These are phyloP conservation scores for Rubroboletus satanas DNA, from an alignment of 768 basidiomycete genomes.

Conservation along the genomic window DNA sequence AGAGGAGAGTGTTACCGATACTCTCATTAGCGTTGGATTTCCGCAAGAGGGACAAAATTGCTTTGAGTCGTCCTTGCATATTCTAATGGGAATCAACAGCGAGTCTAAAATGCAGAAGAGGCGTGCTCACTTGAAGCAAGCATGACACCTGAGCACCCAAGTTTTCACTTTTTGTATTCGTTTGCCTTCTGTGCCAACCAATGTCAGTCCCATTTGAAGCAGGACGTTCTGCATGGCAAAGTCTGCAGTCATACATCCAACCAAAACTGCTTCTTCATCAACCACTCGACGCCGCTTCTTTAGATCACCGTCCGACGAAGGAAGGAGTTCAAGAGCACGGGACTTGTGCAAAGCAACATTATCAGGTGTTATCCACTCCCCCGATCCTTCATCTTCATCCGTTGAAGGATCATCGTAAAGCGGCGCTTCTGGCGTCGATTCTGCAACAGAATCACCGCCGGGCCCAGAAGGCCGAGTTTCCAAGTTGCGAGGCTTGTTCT, in stretches of 20 bases:
- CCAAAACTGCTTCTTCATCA: constrained; percentile 45
- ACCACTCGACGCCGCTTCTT: constrained; percentile 34
- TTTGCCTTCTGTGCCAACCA: constrained; percentile 89
- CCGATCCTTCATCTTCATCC: constrained; percentile 75
- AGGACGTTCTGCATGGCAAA: constrained; percentile 99
- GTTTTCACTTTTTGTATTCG: constrained; percentile 87
- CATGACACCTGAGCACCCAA: constrained; percentile 96
- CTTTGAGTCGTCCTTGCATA: constrained; percentile 92
- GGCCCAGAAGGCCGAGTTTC: constrained; percentile 23
- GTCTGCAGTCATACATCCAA: constrained; percentile 97
- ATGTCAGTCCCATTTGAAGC: constrained; percentile 87
- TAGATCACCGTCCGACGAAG: constrained; percentile 38
- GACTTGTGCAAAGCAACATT: constrained; percentile 88
- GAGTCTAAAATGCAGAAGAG: neutral
- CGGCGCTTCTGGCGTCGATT: constrained; percentile 25
- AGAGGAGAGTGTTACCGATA: constrained; percentile 81
- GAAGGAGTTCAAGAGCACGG: constrained; percentile 76
- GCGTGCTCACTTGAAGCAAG: constrained; percentile 90
- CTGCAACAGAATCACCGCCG: neutral
- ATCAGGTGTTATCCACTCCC: constrained; percentile 94
- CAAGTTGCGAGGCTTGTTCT: constrained; percentile 34
- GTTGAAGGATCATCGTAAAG: constrained; percentile 76
- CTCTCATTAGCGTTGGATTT: constrained; percentile 83
- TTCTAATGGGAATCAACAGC: constrained; percentile 43
- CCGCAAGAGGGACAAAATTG: constrained; percentile 99